These are phyloP conservation scores for Epichloe uncinata DNA, from an alignment of 2,329 filamentous ascomycete species.

Conservation along the genomic window DNA sequence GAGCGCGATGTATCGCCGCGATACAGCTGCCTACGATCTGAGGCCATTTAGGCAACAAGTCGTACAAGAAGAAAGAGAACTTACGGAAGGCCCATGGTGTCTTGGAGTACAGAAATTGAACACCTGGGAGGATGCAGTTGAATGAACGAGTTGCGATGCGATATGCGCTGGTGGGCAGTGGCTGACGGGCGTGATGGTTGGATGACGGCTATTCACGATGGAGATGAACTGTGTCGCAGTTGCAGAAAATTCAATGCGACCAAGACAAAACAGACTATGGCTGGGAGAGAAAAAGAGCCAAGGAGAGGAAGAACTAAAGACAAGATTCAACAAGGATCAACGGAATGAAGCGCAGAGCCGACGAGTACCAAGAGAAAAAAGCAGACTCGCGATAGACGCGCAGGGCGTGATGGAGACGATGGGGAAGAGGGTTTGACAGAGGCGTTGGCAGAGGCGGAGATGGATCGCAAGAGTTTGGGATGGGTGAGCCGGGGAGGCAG, in stretches of 20 bases:
- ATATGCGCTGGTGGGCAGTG: background rate
- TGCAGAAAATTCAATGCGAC: background rate
- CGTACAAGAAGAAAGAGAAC: slow-evolving; percentile 14
- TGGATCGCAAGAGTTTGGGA: background rate
- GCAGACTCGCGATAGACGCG: background rate
- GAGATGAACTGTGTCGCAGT: background rate
- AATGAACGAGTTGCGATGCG: background rate
- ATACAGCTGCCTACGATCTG: background rate
- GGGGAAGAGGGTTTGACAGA: background rate
- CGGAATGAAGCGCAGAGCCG: background rate
- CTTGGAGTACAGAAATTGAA: background rate
- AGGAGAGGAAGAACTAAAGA: background rate
- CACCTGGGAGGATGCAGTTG: background rate
- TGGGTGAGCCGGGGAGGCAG: background rate
- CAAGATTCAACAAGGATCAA: background rate
- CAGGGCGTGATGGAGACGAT: background rate
- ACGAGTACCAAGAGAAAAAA: background rate
- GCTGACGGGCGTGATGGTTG: background rate
- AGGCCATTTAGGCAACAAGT: background rate
- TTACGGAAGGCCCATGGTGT: slow-evolving; percentile 36
- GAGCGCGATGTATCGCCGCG: background rate
- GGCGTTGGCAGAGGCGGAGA: background rate
- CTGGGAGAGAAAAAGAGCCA: background rate
- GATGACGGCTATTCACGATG: background rate
- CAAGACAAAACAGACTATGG: background rate